A percentile compares a stretch with the other conserved stretches of the same genome.
Evolutionary conservation across 805 yeast species (phyloP).

Genomic region (Suhomyces sp.): DNA sequence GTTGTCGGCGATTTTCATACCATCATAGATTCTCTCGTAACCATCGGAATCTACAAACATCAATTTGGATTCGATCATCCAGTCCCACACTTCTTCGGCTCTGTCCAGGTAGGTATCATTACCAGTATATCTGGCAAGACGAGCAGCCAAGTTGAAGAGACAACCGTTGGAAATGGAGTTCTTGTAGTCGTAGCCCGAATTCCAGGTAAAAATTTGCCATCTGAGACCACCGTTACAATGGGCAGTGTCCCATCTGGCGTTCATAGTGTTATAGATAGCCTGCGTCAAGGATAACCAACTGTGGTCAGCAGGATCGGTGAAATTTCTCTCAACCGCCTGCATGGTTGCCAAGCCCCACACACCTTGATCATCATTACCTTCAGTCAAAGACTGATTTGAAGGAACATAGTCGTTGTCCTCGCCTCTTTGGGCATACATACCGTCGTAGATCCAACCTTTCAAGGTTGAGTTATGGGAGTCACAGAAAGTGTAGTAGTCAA

Average conservation of each 20-base stretch:
- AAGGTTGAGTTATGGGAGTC: constrained; percentile 31
- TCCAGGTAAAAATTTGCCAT: constrained; percentile 97
- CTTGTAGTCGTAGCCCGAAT: constrained; percentile 89
- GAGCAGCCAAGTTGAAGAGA: constrained; percentile 79
- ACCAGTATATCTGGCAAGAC: constrained; percentile 78
- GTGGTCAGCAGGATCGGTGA: constrained; percentile 54
- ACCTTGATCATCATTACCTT: constrained; percentile 53
- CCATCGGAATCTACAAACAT: constrained; percentile 9
- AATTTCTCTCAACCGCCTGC: constrained; percentile 46
- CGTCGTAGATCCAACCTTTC: constrained; percentile 29
- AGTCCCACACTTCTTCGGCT: constrained; percentile 74
- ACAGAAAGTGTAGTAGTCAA: constrained; percentile 41
- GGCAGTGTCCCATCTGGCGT: constrained; percentile 74
- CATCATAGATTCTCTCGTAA: constrained; percentile 49
- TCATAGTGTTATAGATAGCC: constrained; percentile 90
- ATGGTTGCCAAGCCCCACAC: constrained; percentile 50
- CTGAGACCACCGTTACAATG: constrained; percentile 86
- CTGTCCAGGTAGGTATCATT: constrained; percentile 72
- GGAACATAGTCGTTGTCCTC: constrained; percentile 41
- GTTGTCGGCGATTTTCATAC: constrained; percentile 49
- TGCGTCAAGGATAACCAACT: constrained; percentile 84
- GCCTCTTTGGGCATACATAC: constrained; percentile 46
- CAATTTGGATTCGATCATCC: constrained; percentile 54
- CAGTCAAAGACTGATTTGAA: constrained; percentile 44
- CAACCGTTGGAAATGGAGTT: constrained; percentile 91